A percentile compares a stretch with the other conserved stretches of the same genome.
These are phyloP conservation scores for Fusarium sororula DNA, from an alignment of 2,329 filamentous ascomycete species.

Conservation along the genomic window DNA sequence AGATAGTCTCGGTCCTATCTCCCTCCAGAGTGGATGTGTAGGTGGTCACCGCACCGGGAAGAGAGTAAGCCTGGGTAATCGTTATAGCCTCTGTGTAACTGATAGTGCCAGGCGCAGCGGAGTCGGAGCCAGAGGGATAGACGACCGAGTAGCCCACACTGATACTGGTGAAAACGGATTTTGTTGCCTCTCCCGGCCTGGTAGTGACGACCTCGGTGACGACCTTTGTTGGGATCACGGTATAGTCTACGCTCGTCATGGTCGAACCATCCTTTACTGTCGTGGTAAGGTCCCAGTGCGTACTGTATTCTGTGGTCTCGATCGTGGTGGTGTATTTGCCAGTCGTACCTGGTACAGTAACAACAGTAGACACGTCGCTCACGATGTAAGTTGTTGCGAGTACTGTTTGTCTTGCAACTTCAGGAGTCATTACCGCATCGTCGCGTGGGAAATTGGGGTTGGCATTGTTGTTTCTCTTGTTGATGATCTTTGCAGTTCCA, in stretches of 20 bases:
- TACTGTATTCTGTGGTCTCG: conserved; percentile 21
- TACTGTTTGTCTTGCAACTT: not conserved
- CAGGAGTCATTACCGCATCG: not conserved
- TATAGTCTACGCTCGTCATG: conserved; percentile 1
- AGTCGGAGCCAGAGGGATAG: conserved; percentile 1
- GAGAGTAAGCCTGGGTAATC: conserved; percentile 5
- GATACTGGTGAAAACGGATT: conserved; percentile 2
- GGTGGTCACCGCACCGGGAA: conserved; percentile 8
- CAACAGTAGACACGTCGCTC: conserved; percentile 17
- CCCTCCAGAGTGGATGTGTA: conserved; percentile 4
- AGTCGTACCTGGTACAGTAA: conserved; percentile 36
- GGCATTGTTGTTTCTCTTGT: conserved; percentile 12
- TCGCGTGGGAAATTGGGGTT: not conserved
- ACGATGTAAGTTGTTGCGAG: conserved; percentile 30
- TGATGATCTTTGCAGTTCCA: conserved; percentile 28
- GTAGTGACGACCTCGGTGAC: conserved; percentile 18
- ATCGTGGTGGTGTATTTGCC: conserved; percentile 32
- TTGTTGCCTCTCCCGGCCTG: not conserved
- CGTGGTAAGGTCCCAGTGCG: conserved; percentile 14
- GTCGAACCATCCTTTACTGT: conserved; percentile 18
- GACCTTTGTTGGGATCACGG: conserved; percentile 22
- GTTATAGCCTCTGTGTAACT: conserved; percentile 13
- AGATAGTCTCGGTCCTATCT: conserved; percentile 9
- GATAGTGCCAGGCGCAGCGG: not conserved
- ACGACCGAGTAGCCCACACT: conserved; percentile 20